Evolutionary conservation across 208 protist species (phyloP), one percentile per base, ranked within the genome.

Genomic region (Crithidia acanthocephali): DNA sequence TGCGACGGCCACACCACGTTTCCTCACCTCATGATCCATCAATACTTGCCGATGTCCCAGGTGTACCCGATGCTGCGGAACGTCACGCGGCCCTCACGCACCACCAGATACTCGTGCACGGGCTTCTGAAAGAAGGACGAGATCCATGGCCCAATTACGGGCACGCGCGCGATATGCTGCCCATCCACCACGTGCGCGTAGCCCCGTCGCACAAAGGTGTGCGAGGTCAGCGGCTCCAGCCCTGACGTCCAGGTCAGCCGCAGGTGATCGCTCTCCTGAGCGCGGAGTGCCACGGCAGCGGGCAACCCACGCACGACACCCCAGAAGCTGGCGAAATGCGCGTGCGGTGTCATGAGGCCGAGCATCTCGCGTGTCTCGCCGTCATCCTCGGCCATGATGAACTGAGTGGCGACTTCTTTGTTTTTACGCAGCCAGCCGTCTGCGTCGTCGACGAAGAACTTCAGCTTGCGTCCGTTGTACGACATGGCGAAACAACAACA

Each of bases 311-410:
- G 81, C 32, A 83, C 85, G 0, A 93, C 81, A 37, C 91, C 91
- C 91, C 91, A 96, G 56, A 96, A 94, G 53, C 85, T 91, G 23
- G 67, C 61, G 56, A 87, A 93, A 71, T 91, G 86, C 30, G 80
- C 72, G 6, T 74, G 61, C 15, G 67, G 70, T 15, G 50, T 32
- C 81, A 92, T 80, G 4, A 94, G 66, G 25, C 51, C 64, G 16
- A 68, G 28, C 58, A 94, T 76, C 71, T 96, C 91, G 35, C 59
- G 68, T 28, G 74, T 53, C 53, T 96, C 86, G 30, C 68, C 57
- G 65, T 96, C 91, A 74, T 92, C 86, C 68, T 93, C 88, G 20
- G 88, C 86, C 33, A 90, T 74, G 53, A 81, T 84, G 42, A 96
- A 96, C 50, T 72, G 65, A 35, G 91, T 68, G 5, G 80, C 86